Evolutionary conservation across 768 basidiomycete species (phyloP).

Genomic region (Phanerodontia chrysosporium): DNA sequence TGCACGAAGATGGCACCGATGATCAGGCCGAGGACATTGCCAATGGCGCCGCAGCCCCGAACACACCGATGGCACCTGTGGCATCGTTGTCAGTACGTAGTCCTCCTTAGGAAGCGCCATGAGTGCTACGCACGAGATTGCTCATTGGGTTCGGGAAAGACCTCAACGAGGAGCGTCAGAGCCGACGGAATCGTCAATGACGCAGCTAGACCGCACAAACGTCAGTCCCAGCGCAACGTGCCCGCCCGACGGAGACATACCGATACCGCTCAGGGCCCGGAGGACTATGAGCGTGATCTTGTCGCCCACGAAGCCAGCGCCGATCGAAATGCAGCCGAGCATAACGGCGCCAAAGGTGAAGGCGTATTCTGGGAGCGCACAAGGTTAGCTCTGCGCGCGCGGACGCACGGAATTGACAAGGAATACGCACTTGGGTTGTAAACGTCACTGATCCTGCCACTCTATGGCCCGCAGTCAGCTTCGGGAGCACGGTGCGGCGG

Average conservation of each 20-base stretch:
- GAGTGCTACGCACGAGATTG: constrained; percentile 29
- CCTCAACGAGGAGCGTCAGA: constrained; percentile 38
- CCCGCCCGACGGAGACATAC: too few relatives aligned
- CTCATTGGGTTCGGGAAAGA: constrained; percentile 40
- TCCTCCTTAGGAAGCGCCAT: background rate
- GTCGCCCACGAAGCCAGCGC: constrained; percentile 27
- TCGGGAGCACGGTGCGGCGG: background rate
- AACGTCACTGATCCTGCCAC: constrained; percentile 29
- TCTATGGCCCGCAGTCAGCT: constrained; percentile 14
- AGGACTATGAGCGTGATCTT: constrained; percentile 30
- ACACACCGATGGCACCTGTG: constrained; percentile 34
- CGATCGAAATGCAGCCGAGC: constrained; percentile 27
- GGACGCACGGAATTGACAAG: background rate
- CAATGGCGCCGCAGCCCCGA: constrained; percentile 44
- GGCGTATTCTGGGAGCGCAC: constrained; percentile 22
- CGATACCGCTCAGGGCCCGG: constrained; percentile 29
- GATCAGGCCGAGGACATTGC: constrained; percentile 34
- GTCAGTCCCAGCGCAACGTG: background rate
- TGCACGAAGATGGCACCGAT: constrained; percentile 35
- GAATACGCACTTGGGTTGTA: constrained; percentile 28
- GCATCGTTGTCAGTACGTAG: background rate
- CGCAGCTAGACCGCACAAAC: constrained; percentile 24
- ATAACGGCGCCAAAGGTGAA: constrained; percentile 25
- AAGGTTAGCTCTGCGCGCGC: background rate
- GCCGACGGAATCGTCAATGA: constrained; percentile 42